Evolutionary conservation across 129 eudicot genomes (phyloP), one percentile per base, ranked within the genome.

Genomic region (Smallanthus sonchifolius): DNA sequence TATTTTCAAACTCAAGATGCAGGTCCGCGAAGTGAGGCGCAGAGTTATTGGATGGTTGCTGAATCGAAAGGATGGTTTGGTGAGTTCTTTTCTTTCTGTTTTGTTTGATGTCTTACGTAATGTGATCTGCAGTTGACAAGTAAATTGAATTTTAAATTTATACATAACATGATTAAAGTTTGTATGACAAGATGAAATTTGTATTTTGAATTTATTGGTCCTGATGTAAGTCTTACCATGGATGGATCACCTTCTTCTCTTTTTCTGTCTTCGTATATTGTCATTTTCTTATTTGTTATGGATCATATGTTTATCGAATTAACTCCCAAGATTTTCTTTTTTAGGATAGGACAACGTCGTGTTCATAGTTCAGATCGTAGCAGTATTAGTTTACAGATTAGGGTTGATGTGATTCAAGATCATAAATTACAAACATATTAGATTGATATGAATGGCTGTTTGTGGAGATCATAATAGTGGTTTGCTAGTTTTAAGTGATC

Each of bases 51-150:
- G 99, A 69, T 54, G 74, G 99, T 91, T 80, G 99, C 99, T 71
- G 99, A 95, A 64, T 86, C 99, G 0, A 86, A 95, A 81, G 91
- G 89, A 76, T 95, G 99, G 99, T 95, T 95, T 52, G 99, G 99
- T 95, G 78, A 88, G 99, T 87, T 65, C 32, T 59, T 78, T 6
- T 51, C 28, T 42, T 48, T 74, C 24, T 6, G 14, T 24, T 19
- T 48, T 40, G 39, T 45, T 68, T 36, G 30, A 8, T 60, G 57
- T 16, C 5, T 14, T 67, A 32, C 40, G 24, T 67, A 39, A 67
- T 65, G 24, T 37, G 34, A 61, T 11, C 4, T 34, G 67, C 67
- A 13, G 67, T 32, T 57, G 65, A 28, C 2, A 49, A 35, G 65
- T 54, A 36, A 9, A 6, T 69, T 47, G 15, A 20, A 1, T 36